Base-by-base conservation (phyloP, 345 rosid species). In the Clausena lansium region DNA sequence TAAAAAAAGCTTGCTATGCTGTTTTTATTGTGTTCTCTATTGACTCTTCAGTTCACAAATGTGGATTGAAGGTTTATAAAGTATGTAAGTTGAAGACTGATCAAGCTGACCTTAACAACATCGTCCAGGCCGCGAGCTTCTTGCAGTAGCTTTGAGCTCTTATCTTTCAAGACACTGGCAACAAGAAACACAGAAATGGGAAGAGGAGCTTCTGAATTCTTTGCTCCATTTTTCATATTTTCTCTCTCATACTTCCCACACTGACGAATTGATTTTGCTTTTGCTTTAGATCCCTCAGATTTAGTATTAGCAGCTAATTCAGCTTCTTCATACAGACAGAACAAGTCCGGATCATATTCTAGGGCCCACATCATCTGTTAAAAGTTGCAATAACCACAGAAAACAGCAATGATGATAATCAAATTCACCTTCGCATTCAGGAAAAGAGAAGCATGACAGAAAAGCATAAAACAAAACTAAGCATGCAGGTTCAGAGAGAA, bases 311-410 rank as follows among this genome's bases (percentile, higher is more conserved):
- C 84, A 67, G 79, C 84, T 19, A 84, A 70, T 3, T 86, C 87
- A 38, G 86, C 78, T 27, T 96, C 92, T 84, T 94, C 99, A 52
- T 94, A 96, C 24, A 89, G n/a, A 28, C 68, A 78, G 77, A 87
- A 94, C 88, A 90, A 78, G 70, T 90, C 97, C 1, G 99, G 99
- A 67, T 96, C 97, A 38, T 92, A 96, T 82, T 96, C 98, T 74
- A 96, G 87, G 63, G 98, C 98, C 98, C 99, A 96, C 99, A 96
- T 96, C 99, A 96, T 96, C 99, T 96, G 95, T 79, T 14, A 58
- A 71, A 70, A 38, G 76, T 73, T 70, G 70, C 67, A 25, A 73
- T 38, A 59, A 47, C 70, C 60, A 71, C 41, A 71, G 2, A 24
- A 38, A 58, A 58, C 9, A 81, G 74, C 24, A 75, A 32, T 45